Evolutionary conservation across 108 stramenopile species (phyloP), one percentile per base, ranked within the genome.

Genomic region (Skeletonema potamos): DNA sequence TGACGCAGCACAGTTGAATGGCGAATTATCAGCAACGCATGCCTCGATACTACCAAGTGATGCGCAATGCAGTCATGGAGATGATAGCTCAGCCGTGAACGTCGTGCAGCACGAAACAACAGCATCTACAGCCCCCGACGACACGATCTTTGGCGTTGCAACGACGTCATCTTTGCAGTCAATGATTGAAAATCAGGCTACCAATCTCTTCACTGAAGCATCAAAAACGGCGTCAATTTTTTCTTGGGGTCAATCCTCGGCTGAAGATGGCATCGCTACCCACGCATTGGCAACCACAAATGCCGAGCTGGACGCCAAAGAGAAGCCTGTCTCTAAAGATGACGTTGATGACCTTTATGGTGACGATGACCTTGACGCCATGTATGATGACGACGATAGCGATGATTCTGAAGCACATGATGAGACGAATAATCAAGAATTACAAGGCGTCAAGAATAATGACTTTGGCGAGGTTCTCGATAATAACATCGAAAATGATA

Each of bases 131-230:
- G 22, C 4, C 39, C 3, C 62, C 4, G 56, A 63, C 5, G 37
- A 2, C 26, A 18, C 60, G 20, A 22, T 62, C 46, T 27, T 68
- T 60, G 20, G 62, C n/a, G n/a, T n/a, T 37, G 67, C 28, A 43
- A 15, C 37, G 8, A 34, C 18, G 12, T 22, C 17, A 32, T 27
- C 60, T 62, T n/a, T 17, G 26, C 55, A 62, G 17, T 74, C 64
- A n/a, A 33, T 74, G 12, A 60, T 74, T 74, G 64, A 43, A 20
- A 64, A 22, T 29, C 72, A 65, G 36, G 64, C 73, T 27, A 44
- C 73, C 24, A 65, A 51, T 56, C 62, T 18, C 2, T 64, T 54
- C 28, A 27, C 18, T 72, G 58, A 74, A 48, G 77, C 39, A 6
- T 62, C 54, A 46, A 33, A 46, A 12, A 22, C 68, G 34, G 59